Percentiles rank a stretch among this genome's conserved stretches.
phyloP scores from a whole-genome alignment of 2,329 filamentous ascomycete genomes.

The Falciphora oryzae region DNA sequence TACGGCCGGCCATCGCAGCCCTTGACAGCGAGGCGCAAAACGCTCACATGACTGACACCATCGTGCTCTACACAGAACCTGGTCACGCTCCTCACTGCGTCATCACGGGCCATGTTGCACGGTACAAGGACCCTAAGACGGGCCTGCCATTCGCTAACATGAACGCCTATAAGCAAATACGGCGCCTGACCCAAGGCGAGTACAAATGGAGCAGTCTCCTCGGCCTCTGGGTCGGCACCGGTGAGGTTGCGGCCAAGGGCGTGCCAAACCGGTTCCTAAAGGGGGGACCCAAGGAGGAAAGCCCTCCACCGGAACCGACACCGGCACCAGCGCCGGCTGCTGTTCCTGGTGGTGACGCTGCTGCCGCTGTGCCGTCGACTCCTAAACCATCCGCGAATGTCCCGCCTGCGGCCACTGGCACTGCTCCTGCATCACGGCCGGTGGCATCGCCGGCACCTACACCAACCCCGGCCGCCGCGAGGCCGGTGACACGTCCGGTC shows the following conservation, averaged over 20 bases:
- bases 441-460: neutral
- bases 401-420: neutral
- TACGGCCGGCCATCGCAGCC: neutral
- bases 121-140: constrained; percentile 79
- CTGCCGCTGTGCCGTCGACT: neutral
- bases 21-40: neutral
- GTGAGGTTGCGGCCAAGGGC: constrained; percentile 59
- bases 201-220: constrained; percentile 78
- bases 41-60: neutral
- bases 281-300: constrained; percentile 21
- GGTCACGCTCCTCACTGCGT: constrained; percentile 58
- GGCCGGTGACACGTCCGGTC: neutral
- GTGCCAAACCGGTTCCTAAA: constrained; percentile 70
- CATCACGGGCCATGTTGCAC: constrained; percentile 75
- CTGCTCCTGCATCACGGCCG: neutral
- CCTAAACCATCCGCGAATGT: neutral
- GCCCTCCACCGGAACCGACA: constrained; percentile 7
- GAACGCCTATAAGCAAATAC: constrained; percentile 76
- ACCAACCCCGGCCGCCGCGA: neutral
- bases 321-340: neutral
- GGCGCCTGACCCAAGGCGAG: constrained; percentile 64
- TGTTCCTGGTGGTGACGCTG: neutral
- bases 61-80: constrained; percentile 36
- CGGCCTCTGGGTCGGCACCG: constrained; percentile 72
- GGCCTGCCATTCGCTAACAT: constrained; percentile 75